Conservation (phyloP, 1,284 basidiomycete species). For the Lentinus polychrous region DNA sequence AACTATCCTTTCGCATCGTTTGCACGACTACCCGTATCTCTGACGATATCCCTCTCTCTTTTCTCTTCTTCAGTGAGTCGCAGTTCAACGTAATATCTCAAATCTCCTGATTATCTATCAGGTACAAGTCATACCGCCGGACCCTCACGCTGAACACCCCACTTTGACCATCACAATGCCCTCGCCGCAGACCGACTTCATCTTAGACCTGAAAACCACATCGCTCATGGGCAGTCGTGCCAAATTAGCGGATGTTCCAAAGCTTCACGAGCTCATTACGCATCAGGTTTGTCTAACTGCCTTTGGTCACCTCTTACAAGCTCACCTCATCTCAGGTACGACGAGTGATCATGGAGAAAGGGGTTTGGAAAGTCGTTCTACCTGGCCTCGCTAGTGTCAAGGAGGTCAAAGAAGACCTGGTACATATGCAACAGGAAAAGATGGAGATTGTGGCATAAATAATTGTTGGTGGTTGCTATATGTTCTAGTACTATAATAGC, state of each 20-base stretch:
- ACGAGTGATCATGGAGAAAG: slow-evolving; percentile 46
- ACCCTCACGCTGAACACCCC: slow-evolving; percentile 26
- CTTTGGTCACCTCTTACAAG: neutral
- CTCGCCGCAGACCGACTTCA: slow-evolving; percentile 32
- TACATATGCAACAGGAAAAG: slow-evolving; percentile 10
- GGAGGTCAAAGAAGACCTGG: slow-evolving; percentile 37
- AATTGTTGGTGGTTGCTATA: neutral
- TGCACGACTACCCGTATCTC: slow-evolving; percentile 71
- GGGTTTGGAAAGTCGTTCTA: slow-evolving; percentile 61
- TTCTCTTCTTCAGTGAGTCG: slow-evolving; percentile 60
- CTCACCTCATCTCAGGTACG: slow-evolving; percentile 21
- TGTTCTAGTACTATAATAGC: neutral
- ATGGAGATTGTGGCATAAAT: neutral
- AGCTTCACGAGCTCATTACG: slow-evolving; percentile 76
- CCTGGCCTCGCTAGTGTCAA: slow-evolving; percentile 51
- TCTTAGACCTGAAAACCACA: slow-evolving; percentile 62
- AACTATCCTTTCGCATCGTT: slow-evolving; percentile 78
- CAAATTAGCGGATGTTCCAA: slow-evolving; percentile 77
- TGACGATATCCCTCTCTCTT: slow-evolving; percentile 71
- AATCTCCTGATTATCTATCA: slow-evolving; percentile 10
- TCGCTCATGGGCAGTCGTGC: slow-evolving; percentile 80
- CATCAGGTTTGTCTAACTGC: slow-evolving; percentile 53
- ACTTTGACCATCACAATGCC: slow-evolving; percentile 56
- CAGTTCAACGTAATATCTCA: neutral
- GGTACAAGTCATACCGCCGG: slow-evolving; percentile 29